A percentile compares a stretch with the other conserved stretches of the same genome.
phyloP scores from a whole-genome alignment of 352 stramenopile species.

The Thraustotheca clavata region DNA sequence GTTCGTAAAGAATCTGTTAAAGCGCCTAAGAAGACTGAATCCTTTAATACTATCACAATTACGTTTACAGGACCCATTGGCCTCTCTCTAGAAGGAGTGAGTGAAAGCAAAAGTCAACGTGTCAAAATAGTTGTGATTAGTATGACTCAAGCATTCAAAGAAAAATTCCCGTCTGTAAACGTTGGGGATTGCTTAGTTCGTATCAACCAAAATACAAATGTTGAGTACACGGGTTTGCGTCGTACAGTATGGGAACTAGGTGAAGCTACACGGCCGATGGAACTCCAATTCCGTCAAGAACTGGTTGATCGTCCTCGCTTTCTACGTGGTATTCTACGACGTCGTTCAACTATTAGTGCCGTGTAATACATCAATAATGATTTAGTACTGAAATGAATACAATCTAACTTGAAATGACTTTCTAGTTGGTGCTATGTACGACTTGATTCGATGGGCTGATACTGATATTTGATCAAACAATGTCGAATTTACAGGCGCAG shows the following conservation, averaged over 20 bases:
- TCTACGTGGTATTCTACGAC: neutral
- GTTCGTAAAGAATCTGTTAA: neutral
- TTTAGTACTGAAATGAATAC: no score
- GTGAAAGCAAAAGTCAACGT: constrained; percentile 8
- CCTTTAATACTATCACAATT: neutral
- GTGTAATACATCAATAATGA: neutral
- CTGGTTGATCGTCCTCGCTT: neutral
- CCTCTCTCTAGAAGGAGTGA: constrained; percentile 14
- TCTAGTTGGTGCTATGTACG: no score
- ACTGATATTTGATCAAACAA: no score
- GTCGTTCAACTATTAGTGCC: neutral
- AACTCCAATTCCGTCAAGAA: constrained; percentile 55
- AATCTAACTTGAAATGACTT: no score
- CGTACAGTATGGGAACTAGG: constrained; percentile 81
- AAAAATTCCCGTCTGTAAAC: constrained; percentile 34
- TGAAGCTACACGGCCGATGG: constrained; percentile 56
- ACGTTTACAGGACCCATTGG: constrained; percentile 9
- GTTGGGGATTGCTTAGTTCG: constrained; percentile 73
- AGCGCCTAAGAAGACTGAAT: neutral
- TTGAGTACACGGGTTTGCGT: constrained; percentile 76
- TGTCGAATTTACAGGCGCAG: no score
- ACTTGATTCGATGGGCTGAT: no score
- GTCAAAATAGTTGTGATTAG: constrained; percentile 6
- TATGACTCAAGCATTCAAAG: neutral
- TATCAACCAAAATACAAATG: constrained; percentile 64